A percentile compares a stretch with the other conserved stretches of the same genome.
These are phyloP conservation scores for Sabuloglossum arenarium DNA, from an alignment of 495 filamentous ascomycete genomes.

Conservation along the genomic window DNA sequence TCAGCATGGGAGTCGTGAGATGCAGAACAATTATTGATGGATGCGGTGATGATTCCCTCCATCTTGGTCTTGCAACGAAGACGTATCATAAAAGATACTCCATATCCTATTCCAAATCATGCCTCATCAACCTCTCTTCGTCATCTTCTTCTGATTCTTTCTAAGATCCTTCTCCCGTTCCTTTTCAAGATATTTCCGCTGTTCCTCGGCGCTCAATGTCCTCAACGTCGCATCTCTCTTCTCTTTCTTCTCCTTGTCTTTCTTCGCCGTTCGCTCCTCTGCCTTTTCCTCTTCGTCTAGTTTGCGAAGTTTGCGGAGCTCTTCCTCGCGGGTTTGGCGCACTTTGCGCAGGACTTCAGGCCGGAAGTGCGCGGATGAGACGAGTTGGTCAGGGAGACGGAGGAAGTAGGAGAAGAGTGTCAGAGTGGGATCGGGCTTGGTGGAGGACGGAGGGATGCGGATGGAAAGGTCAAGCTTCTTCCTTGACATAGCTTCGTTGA, in stretches of 20 bases:
- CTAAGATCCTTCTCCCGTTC: constrained; percentile 68
- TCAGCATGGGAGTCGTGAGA: too few species aligned
- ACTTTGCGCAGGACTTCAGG: constrained; percentile 76
- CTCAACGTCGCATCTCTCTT: constrained; percentile 73
- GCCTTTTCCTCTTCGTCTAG: constrained; percentile 80
- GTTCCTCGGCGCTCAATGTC: constrained; percentile 73
- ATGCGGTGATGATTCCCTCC: too few species aligned
- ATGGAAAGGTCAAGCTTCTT: constrained; percentile 71
- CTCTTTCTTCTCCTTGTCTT: constrained; percentile 76
- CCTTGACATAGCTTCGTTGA: constrained; percentile 64
- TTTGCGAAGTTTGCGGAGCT: constrained; percentile 58
- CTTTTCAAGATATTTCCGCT: constrained; percentile 85
- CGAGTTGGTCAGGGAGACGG: constrained; percentile 64
- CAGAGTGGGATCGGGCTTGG: constrained; percentile 33
- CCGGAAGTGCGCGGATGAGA: constrained; percentile 59
- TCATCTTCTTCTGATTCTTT: constrained; percentile 51
- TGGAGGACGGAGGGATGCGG: constrained; percentile 38
- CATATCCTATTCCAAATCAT: too few species aligned
- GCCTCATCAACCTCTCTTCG: constrained; percentile 22
- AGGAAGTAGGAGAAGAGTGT: constrained; percentile 71
- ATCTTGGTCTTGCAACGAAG: too few species aligned
- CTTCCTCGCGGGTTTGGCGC: constrained; percentile 57
- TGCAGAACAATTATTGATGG: too few species aligned
- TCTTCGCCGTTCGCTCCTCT: constrained; percentile 59
- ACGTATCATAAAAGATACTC: too few species aligned